These are phyloP conservation scores for Colletotrichum sp. DNA, from an alignment of 2,329 filamentous ascomycete species.

Conservation along the genomic window DNA sequence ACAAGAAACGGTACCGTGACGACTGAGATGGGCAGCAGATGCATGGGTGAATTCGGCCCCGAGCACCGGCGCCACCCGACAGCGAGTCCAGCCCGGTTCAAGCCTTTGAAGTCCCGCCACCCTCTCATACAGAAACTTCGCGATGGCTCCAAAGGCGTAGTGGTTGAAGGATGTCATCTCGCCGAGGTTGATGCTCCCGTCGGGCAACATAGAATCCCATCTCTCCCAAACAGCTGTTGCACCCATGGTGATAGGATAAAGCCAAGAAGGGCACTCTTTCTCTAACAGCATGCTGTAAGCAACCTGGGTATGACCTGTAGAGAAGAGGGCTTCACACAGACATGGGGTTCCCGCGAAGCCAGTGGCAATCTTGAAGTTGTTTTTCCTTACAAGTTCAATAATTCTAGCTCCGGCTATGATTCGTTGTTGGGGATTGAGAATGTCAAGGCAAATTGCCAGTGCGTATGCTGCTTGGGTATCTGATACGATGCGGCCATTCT, in stretches of 20 bases:
- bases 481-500: conserved; percentile 16
- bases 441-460: conserved; percentile 24
- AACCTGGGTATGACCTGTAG: conserved; percentile 12
- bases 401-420: neutral
- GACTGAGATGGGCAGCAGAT: neutral
- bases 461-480: conserved; percentile 26
- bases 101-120: conserved; percentile 26
- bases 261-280: conserved; percentile 39
- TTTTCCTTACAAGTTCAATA: neutral
- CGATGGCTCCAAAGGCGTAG: conserved; percentile 43
- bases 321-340: conserved; percentile 19
- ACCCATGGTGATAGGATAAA: conserved; percentile 41
- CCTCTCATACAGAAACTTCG: conserved; percentile 37
- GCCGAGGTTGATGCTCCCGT: conserved; percentile 41
- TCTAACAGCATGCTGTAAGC: conserved; percentile 42
- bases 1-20: neutral
- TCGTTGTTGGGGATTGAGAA: neutral
- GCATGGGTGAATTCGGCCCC: neutral
- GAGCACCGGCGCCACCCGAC: neutral
- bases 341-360: conserved; percentile 28
- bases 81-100: conserved; percentile 27
- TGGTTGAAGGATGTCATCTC: conserved; percentile 48
- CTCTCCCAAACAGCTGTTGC: conserved; percentile 47
- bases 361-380: conserved; percentile 19
- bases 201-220: conserved; percentile 43